Evolutionary conservation across 1,284 basidiomycete genomes (phyloP).

Genomic region (Gomphus bonarii): DNA sequence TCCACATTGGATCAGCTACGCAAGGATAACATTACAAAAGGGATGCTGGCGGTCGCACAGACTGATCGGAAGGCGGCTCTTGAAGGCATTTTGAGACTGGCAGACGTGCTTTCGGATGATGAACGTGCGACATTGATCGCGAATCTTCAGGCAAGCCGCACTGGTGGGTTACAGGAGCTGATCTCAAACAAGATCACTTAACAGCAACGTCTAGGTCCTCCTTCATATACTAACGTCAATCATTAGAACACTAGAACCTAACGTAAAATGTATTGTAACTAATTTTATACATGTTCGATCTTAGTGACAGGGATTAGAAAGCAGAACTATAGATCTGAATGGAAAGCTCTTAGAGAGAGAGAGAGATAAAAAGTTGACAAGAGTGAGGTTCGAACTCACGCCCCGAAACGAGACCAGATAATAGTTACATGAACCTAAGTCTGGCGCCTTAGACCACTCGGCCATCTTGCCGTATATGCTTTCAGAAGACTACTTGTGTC

Average conservation of each 20-base stretch:
- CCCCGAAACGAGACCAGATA: slow-evolving; percentile 13
- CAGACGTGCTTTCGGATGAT: slow-evolving; percentile 61
- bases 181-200: neutral
- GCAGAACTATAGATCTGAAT: too few species aligned
- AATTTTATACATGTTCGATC: too few species aligned
- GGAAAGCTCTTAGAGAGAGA: too few species aligned
- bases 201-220: slow-evolving; percentile 1
- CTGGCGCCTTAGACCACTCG: slow-evolving; percentile 26
- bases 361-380: slow-evolving; percentile 16
- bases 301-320: too few species aligned
- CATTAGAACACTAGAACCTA: neutral
- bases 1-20: slow-evolving; percentile 50
- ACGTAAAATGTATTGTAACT: neutral
- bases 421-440: slow-evolving; percentile 12
- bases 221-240: slow-evolving; percentile 4
- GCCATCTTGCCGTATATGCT: slow-evolving; percentile 20
- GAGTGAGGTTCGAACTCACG: slow-evolving; percentile 22
- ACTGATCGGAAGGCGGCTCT: slow-evolving; percentile 63
- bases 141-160: slow-evolving; percentile 36
- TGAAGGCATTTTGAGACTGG: slow-evolving; percentile 54
- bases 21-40: slow-evolving; percentile 51
- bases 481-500: too few species aligned
- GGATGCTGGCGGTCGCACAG: slow-evolving; percentile 50
- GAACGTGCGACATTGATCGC: slow-evolving; percentile 55
- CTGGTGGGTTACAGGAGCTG: neutral